phyloP scores from a whole-genome alignment of 805 yeast species.

The Zygoascus tannicola region DNA sequence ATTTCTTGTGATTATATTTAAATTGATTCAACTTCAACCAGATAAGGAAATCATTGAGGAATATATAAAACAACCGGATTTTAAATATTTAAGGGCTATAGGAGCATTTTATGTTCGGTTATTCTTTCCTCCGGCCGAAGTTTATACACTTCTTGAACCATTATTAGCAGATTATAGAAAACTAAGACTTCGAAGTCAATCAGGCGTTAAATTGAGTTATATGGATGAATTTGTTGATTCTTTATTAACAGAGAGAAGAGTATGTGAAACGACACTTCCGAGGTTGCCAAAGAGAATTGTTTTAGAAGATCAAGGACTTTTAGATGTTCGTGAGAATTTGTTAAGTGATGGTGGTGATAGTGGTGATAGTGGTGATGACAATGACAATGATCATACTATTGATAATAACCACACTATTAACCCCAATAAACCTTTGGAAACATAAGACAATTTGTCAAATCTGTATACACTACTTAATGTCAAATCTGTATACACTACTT shows the following conservation, averaged over 20 bases:
- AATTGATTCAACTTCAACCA: conserved; percentile 73
- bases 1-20: conserved; percentile 66
- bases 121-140: conserved; percentile 35
- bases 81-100: conserved; percentile 68
- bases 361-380: conserved; percentile 21
- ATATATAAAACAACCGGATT: conserved; percentile 51
- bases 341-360: conserved; percentile 33
- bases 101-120: conserved; percentile 51
- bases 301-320: conserved; percentile 29
- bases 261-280: conserved; percentile 69
- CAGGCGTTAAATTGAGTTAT: conserved; percentile 36
- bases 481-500: no score
- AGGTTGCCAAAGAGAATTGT: conserved; percentile 35
- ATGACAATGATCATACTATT: background rate
- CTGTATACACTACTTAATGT: background rate
- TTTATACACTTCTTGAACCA: conserved; percentile 45
- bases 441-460: no score
- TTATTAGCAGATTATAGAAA: conserved; percentile 60
- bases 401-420: conserved; percentile 1
- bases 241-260: conserved; percentile 46
- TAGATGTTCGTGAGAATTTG: conserved; percentile 27
- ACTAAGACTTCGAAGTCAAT: conserved; percentile 39
- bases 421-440: background rate
- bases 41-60: conserved; percentile 44
- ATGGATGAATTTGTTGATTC: conserved; percentile 72